These are phyloP conservation scores for Lentinula guzmanii DNA, from an alignment of 768 basidiomycete genomes.

Conservation along the genomic window DNA sequence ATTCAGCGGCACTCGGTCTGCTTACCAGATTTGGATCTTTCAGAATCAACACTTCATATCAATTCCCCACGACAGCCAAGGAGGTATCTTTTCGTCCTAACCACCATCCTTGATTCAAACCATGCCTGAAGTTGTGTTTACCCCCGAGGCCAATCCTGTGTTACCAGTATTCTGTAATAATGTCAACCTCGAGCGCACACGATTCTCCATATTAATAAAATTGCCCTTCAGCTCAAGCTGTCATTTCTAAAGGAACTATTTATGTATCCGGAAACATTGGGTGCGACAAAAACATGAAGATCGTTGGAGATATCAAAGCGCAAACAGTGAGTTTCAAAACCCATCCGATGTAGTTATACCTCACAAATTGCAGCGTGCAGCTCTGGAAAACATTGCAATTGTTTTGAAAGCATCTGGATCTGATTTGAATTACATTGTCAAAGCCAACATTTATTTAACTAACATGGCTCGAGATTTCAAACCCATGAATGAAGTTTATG, in stretches of 20 bases:
- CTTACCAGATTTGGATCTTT: no score
- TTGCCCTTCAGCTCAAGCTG: constrained; percentile 26
- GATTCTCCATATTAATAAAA: background rate
- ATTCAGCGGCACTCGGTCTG: no score
- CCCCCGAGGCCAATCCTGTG: constrained; percentile 25
- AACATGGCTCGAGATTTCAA: constrained; percentile 30
- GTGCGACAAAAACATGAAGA: constrained; percentile 23
- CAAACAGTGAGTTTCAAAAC: constrained; percentile 24
- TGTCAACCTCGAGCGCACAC: background rate
- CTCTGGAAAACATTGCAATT: constrained; percentile 31
- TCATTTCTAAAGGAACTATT: constrained; percentile 27
- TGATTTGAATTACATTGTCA: constrained; percentile 33
- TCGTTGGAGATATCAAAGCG: constrained; percentile 28
- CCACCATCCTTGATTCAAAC: background rate
- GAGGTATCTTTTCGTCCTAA: background rate
- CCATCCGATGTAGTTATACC: background rate
- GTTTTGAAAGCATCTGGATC: constrained; percentile 37
- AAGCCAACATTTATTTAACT: constrained; percentile 35
- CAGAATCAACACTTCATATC: no score
- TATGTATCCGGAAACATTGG: constrained; percentile 36
- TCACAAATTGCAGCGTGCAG: constrained; percentile 20
- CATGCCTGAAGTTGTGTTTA: constrained; percentile 17
- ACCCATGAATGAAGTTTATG: constrained; percentile 34
- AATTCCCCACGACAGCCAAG: no score
- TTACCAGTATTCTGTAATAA: constrained; percentile 31